These are phyloP conservation scores for Teratosphaeria zuluensis DNA, from an alignment of 2,329 filamentous ascomycete species.

Conservation along the genomic window DNA sequence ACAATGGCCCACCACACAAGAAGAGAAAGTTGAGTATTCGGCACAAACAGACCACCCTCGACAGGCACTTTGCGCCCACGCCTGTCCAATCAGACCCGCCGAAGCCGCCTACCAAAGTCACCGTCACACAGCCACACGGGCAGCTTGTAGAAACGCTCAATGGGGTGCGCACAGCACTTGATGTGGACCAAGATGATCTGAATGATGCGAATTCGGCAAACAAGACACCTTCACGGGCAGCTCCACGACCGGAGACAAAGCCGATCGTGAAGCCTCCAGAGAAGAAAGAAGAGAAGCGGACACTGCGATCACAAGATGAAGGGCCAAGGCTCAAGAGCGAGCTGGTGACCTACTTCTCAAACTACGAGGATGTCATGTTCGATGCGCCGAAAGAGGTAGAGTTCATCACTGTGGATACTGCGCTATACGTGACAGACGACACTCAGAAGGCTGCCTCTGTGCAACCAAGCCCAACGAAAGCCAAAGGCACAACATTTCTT, in stretches of 20 bases:
- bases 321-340: slow-evolving; percentile 83
- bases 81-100: slow-evolving; percentile 5
- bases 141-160: slow-evolving; percentile 34
- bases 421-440: slow-evolving; percentile 23
- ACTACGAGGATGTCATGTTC: slow-evolving; percentile 89
- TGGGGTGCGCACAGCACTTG: slow-evolving; percentile 29
- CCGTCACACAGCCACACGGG: slow-evolving; percentile 34
- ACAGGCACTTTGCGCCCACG: slow-evolving; percentile 11
- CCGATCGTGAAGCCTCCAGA: slow-evolving; percentile 2
- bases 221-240: background rate
- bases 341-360: slow-evolving; percentile 78
- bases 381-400: slow-evolving; percentile 70
- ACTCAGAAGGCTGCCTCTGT: background rate
- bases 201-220: background rate
- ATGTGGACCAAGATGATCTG: slow-evolving; percentile 5
- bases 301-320: slow-evolving; percentile 74
- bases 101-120: slow-evolving; percentile 33
- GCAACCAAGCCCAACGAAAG: background rate
- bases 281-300: slow-evolving; percentile 53
- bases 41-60: slow-evolving; percentile 18
- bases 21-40: slow-evolving; percentile 19
- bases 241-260: background rate
- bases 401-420: slow-evolving; percentile 33
- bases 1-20: slow-evolving; percentile 20
- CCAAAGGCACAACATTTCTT: background rate